Evolutionary conservation across 768 basidiomycete species (phyloP).

Genomic region (Kwoniella bestiolae): DNA sequence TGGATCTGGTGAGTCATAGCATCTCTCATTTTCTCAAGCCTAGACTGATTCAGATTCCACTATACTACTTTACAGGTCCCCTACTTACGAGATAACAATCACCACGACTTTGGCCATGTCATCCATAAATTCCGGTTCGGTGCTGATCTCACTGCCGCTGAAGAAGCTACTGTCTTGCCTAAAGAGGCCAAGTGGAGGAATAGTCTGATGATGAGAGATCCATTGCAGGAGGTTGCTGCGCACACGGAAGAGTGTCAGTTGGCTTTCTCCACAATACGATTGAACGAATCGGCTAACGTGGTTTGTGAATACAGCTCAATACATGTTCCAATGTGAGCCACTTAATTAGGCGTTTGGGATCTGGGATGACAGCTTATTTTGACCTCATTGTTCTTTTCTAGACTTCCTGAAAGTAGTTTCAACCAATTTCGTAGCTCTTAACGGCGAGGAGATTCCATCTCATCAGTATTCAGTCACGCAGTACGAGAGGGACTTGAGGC

Average conservation of each 20-base stretch:
- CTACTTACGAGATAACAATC: constrained; percentile 83
- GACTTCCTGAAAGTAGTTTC: constrained; percentile 98
- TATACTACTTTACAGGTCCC: constrained; percentile 73
- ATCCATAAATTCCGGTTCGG: constrained; percentile 82
- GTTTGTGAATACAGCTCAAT: constrained; percentile 60
- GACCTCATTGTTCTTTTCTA: no score
- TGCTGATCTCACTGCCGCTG: constrained; percentile 66
- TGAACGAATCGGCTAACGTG: neutral
- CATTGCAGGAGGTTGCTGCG: constrained; percentile 68
- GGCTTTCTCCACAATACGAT: neutral
- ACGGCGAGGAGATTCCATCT: constrained; percentile 77
- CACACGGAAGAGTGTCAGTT: constrained; percentile 60
- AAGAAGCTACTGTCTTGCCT: constrained; percentile 37
- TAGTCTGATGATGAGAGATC: constrained; percentile 75
- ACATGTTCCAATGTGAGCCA: constrained; percentile 76
- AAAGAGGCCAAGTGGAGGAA: constrained; percentile 59
- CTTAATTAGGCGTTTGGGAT: no score
- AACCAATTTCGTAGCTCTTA: constrained; percentile 85
- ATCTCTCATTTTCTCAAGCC: constrained; percentile 4
- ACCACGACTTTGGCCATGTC: constrained; percentile 90
- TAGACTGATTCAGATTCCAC: constrained; percentile 60
- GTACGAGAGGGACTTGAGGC: constrained; percentile 86
- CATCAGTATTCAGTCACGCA: constrained; percentile 96
- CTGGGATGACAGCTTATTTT: no score
- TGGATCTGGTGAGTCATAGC: constrained; percentile 42